Evolutionary conservation across 1,139 yeast genomes (phyloP).

Genomic region (Candida sanyaensis): DNA sequence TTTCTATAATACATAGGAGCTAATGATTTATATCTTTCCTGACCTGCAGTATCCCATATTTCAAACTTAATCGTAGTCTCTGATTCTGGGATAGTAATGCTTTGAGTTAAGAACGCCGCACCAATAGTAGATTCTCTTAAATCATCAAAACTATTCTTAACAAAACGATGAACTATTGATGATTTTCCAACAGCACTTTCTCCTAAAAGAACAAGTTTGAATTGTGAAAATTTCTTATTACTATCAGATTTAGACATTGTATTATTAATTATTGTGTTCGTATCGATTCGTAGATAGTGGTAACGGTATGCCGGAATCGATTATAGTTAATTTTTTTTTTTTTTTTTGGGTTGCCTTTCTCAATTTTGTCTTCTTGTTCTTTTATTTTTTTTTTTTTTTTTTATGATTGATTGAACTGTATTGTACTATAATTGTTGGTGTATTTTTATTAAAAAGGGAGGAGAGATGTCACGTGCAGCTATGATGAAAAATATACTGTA

Average conservation of each 20-base stretch:
- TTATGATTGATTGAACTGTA: background rate
- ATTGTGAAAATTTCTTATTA: slow-evolving; percentile 35
- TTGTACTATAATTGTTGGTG: background rate
- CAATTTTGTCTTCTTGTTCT: no score
- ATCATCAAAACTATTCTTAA: slow-evolving; percentile 84
- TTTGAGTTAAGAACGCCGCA: slow-evolving; percentile 95
- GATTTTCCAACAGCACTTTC: slow-evolving; percentile 54
- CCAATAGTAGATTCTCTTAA: slow-evolving; percentile 95
- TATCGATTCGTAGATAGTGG: no score
- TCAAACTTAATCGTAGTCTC: slow-evolving; percentile 44
- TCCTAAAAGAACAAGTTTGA: slow-evolving; percentile 47
- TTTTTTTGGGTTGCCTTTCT: slow-evolving; percentile 1
- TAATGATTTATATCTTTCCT: slow-evolving; percentile 47
- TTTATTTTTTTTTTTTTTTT: background rate
- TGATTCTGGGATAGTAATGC: slow-evolving; percentile 51
- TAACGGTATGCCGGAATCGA: background rate
- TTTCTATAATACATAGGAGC: slow-evolving; percentile 53
- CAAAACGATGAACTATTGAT: slow-evolving; percentile 47
- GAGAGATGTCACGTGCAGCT: background rate
- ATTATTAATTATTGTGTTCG: background rate
- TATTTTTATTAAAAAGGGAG: background rate
- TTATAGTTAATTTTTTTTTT: background rate
- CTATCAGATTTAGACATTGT: slow-evolving; percentile 2
- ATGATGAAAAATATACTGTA: background rate
- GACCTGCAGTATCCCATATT: slow-evolving; percentile 56